Conservation (phyloP, 768 basidiomycete genomes). For the Pleurotus tuber-regium region DNA sequence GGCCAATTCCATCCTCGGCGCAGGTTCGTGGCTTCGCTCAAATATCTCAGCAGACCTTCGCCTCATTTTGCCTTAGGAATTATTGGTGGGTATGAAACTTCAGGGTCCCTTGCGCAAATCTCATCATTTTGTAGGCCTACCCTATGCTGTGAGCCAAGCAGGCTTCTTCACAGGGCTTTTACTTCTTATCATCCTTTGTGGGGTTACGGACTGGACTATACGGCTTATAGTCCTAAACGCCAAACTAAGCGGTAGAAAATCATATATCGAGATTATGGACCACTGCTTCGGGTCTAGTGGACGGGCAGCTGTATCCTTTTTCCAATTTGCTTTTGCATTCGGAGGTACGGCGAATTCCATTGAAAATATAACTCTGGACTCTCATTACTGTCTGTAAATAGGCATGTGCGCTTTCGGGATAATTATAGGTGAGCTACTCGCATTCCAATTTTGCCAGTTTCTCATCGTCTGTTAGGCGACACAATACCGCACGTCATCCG, state of each 20-base stretch:
- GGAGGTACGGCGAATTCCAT: slow-evolving; percentile 57
- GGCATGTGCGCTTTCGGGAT: slow-evolving; percentile 99
- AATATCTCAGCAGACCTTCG: slow-evolving; percentile 15
- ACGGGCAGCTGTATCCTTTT: slow-evolving; percentile 92
- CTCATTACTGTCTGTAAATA: slow-evolving; percentile 27
- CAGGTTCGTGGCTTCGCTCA: slow-evolving; percentile 47
- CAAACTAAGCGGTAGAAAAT: slow-evolving; percentile 88
- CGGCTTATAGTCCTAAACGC: slow-evolving; percentile 94
- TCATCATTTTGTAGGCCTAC: slow-evolving; percentile 57
- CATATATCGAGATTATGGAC: slow-evolving; percentile 94
- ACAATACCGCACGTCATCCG: slow-evolving; percentile 94
- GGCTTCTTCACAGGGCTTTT: slow-evolving; percentile 87
- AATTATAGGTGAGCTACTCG: slow-evolving; percentile 53
- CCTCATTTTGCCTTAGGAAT: slow-evolving; percentile 35
- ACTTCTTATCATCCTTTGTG: slow-evolving; percentile 78
- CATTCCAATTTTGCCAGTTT: background rate
- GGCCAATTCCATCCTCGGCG: slow-evolving; percentile 95
- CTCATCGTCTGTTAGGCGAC: slow-evolving; percentile 59
- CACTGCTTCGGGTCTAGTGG: slow-evolving; percentile 90
- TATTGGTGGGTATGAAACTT: slow-evolving; percentile 47
- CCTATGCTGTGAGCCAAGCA: slow-evolving; percentile 92
- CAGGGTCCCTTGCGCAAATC: slow-evolving; percentile 11
- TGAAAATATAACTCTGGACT: background rate
- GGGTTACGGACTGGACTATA: slow-evolving; percentile 97
- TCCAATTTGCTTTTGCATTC: slow-evolving; percentile 97